Percentiles rank a stretch among this genome's conserved stretches.
These are phyloP conservation scores for Phytophthora hibernalis DNA, from an alignment of 352 stramenopile genomes.

Conservation along the genomic window DNA sequence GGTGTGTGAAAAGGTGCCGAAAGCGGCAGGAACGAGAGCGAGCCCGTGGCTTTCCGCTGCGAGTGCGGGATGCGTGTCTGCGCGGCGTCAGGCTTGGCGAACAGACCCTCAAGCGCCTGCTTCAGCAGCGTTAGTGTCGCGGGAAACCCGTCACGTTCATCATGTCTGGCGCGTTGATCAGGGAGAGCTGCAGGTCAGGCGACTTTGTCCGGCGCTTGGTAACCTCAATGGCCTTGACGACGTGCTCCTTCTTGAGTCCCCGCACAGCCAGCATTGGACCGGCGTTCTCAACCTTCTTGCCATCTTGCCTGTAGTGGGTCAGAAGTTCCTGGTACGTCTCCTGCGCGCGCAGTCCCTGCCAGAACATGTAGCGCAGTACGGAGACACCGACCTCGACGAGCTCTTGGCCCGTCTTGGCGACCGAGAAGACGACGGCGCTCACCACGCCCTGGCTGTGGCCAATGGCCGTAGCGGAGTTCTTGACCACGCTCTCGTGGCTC, in stretches of 20 bases:
- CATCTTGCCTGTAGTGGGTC: constrained; percentile 39
- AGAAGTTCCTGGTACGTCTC: constrained; percentile 52
- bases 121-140: constrained; percentile 63
- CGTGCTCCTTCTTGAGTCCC: constrained; percentile 59
- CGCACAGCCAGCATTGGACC: constrained; percentile 80
- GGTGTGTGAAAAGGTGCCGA: constrained; percentile 84
- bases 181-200: constrained; percentile 71
- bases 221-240: constrained; percentile 63
- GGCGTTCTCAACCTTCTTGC: constrained; percentile 39
- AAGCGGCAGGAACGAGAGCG: constrained; percentile 62
- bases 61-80: constrained; percentile 86
- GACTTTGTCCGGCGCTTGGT: constrained; percentile 51
- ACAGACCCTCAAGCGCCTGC: constrained; percentile 50
- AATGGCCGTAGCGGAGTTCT: constrained; percentile 47
- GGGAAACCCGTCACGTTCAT: constrained; percentile 78
- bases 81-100: constrained; percentile 61
- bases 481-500: constrained; percentile 70
- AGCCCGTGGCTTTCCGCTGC: constrained; percentile 73
- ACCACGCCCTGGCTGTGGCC: constrained; percentile 87
- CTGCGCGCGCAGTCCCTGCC: constrained; percentile 78
- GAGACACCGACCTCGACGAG: constrained; percentile 54
- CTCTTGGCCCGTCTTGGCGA: constrained; percentile 57
- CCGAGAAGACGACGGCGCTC: constrained; percentile 72
- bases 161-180: constrained; percentile 67
- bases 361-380: constrained; percentile 84